phyloP scores from a whole-genome alignment of 2,329 filamentous ascomycete species.

The Aspergillus flavus region DNA sequence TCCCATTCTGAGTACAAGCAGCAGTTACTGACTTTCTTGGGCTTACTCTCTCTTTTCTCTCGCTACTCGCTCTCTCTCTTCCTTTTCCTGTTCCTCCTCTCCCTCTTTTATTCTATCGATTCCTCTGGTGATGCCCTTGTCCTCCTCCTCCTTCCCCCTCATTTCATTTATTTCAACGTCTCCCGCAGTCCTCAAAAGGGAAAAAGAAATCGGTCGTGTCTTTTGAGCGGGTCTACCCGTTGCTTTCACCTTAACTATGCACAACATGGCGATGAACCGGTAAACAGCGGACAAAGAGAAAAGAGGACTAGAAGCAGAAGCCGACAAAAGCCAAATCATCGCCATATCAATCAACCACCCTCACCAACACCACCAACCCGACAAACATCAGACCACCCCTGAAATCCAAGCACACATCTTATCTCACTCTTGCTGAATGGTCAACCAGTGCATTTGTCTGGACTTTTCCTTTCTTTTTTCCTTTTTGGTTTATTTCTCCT shows the following conservation, averaged over 20 bases:
- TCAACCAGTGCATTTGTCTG: neutral
- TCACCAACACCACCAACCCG: neutral
- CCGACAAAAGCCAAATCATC: neutral
- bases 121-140: constrained; percentile 8
- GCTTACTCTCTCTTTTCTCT: constrained; percentile 7
- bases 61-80: neutral
- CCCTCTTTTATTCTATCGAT: constrained; percentile 2
- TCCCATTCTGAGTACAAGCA: neutral
- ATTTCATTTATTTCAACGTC: neutral
- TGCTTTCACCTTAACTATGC: neutral
- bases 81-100: constrained; percentile 7
- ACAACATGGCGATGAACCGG: neutral
- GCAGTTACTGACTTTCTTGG: neutral
- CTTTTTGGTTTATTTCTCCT: constrained; percentile 3
- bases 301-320: neutral
- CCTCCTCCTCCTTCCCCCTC: neutral
- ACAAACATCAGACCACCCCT: neutral
- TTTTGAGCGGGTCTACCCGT: constrained; percentile 1
- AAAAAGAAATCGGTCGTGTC: neutral
- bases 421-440: neutral
- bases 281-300: neutral
- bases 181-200: neutral
- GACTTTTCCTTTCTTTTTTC: neutral
- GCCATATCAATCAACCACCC: neutral
- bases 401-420: neutral